These are phyloP conservation scores for Epichloe elymi DNA, from an alignment of 2,329 filamentous ascomycete species.

Conservation along the genomic window DNA sequence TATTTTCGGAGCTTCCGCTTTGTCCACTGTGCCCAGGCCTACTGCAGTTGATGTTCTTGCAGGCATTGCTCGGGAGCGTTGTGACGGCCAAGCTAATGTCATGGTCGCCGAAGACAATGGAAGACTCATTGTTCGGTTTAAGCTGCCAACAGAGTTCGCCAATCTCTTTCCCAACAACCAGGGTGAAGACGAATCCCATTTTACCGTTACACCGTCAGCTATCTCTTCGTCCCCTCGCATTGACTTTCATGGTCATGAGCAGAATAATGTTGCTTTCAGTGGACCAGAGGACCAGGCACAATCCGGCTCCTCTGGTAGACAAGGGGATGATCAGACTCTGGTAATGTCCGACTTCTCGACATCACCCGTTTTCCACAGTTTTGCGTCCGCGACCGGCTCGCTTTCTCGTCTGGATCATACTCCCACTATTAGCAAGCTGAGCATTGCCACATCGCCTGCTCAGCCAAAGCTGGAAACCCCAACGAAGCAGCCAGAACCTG, in stretches of 20 bases:
- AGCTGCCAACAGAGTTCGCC: constrained; percentile 20
- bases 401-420: not conserved
- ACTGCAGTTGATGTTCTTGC: constrained; percentile 15
- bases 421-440: not conserved
- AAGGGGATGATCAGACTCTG: constrained; percentile 2
- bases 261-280: not conserved
- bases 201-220: constrained; percentile 11
- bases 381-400: not conserved
- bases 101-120: constrained; percentile 15
- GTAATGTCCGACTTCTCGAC: not conserved
- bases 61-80: constrained; percentile 14
- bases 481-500: not conserved
- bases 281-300: not conserved
- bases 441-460: not conserved
- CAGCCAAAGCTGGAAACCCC: not conserved
- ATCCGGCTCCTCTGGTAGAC: not conserved
- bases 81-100: constrained; percentile 19
- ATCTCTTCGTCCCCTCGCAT: constrained; percentile 14
- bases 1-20: constrained; percentile 18
- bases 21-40: constrained; percentile 3
- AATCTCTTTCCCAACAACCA: constrained; percentile 18
- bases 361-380: not conserved
- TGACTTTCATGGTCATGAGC: constrained; percentile 4
- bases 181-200: constrained; percentile 15
- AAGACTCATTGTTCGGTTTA: constrained; percentile 25